phyloP scores from a whole-genome alignment of 306 rosid species.

The Castanea sativa region DNA sequence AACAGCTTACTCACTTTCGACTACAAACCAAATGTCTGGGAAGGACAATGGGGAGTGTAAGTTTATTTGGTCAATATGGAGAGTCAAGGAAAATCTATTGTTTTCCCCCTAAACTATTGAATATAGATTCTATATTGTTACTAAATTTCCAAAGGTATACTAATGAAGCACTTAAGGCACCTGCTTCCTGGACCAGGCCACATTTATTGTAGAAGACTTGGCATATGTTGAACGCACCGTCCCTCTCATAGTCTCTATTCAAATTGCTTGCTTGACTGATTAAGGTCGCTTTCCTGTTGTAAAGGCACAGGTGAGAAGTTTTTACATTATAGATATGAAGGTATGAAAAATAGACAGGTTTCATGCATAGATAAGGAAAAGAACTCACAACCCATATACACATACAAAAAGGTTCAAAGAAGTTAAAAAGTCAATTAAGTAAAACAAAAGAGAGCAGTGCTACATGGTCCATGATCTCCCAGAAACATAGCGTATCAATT shows the following conservation, averaged over 20 bases:
- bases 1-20: neutral
- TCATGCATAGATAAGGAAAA: too few species aligned
- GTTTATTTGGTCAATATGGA: too few species aligned
- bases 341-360: too few species aligned
- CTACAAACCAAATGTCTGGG: neutral
- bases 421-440: neutral
- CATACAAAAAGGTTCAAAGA: neutral
- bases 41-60: neutral
- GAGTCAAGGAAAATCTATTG: neutral
- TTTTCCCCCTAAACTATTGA: neutral
- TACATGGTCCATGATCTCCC: too few species aligned
- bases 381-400: neutral
- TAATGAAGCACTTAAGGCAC: neutral
- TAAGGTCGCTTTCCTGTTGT: too few species aligned
- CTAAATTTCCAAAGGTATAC: neutral
- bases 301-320: neutral
- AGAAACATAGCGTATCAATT: too few species aligned
- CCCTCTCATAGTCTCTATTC: neutral
- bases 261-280: too few species aligned
- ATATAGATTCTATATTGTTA: neutral
- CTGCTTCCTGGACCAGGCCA: neutral
- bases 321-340: too few species aligned
- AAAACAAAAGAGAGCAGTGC: neutral
- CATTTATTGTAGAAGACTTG: neutral
- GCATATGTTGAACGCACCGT: neutral